Conservation (phyloP, 139 green algal genomes). For the Picochlorum sp. region DNA sequence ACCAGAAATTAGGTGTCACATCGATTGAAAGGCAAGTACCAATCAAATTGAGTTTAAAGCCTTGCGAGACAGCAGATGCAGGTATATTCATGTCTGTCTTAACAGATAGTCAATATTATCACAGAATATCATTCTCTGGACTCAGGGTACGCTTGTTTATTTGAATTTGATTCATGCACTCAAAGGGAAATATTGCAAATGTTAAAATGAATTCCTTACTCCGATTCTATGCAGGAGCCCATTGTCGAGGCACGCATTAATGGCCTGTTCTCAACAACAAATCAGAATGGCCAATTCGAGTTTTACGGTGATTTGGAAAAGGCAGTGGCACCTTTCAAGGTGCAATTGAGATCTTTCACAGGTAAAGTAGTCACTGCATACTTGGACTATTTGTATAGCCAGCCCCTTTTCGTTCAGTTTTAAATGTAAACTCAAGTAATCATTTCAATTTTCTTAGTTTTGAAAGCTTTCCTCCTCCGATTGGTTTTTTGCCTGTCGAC, state of each 20-base stretch:
- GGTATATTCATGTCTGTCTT: background rate
- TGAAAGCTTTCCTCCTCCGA: slow-evolving; percentile 7
- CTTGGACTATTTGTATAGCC: background rate
- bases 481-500: background rate
- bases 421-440: slow-evolving; percentile 3
- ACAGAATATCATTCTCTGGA: background rate
- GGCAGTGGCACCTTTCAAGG: background rate
- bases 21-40: background rate
- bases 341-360: background rate
- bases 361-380: background rate
- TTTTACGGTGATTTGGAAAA: background rate
- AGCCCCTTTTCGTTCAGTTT: background rate
- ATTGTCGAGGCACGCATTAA: background rate
- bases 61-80: background rate
- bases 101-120: background rate
- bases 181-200: too few relatives aligned
- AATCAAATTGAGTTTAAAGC: background rate
- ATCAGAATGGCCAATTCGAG: background rate
- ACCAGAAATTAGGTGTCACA: background rate
- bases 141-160: too few relatives aligned
- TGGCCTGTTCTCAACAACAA: background rate
- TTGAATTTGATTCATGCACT: too few relatives aligned
- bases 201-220: too few relatives aligned
- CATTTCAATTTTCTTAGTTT: slow-evolving; percentile 12
- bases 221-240: background rate